Evolutionary conservation across 2,329 filamentous ascomycete species (phyloP).

Genomic region (Pyricularia pennisetigena): DNA sequence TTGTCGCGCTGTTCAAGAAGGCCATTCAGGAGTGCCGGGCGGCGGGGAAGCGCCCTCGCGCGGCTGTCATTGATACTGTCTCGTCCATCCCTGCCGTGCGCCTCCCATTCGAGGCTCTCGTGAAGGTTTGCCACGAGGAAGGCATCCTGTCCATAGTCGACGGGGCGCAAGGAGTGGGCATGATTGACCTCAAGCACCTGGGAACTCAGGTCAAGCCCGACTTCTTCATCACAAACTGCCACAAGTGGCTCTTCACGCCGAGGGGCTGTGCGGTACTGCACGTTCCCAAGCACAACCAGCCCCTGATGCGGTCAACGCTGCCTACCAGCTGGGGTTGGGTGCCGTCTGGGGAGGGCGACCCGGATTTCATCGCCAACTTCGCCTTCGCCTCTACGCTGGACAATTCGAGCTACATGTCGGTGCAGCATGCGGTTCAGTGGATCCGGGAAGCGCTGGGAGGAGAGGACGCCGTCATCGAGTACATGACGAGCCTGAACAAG

Average conservation of each 20-base stretch:
- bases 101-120: slow-evolving; percentile 67
- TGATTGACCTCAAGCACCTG: slow-evolving; percentile 60
- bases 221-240: slow-evolving; percentile 79
- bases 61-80: slow-evolving; percentile 74
- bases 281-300: slow-evolving; percentile 67
- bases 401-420: slow-evolving; percentile 59
- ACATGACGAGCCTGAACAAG: slow-evolving; percentile 52
- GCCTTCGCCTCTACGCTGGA: slow-evolving; percentile 72
- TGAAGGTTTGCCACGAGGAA: slow-evolving; percentile 52
- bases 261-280: slow-evolving; percentile 75
- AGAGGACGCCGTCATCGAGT: slow-evolving; percentile 57
- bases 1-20: slow-evolving; percentile 51
- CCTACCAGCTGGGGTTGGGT: slow-evolving; percentile 75
- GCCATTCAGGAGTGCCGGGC: slow-evolving; percentile 42
- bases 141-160: slow-evolving; percentile 69
- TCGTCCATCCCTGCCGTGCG: slow-evolving; percentile 68
- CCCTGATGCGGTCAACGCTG: slow-evolving; percentile 60
- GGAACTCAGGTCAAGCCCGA: slow-evolving; percentile 55
- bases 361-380: slow-evolving; percentile 59
- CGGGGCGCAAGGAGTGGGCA: slow-evolving; percentile 76
- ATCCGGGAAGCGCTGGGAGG: slow-evolving; percentile 60
- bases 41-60: slow-evolving; percentile 50
- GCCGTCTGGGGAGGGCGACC: slow-evolving; percentile 39
- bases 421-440: slow-evolving; percentile 64
- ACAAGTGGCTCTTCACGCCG: slow-evolving; percentile 84